These are phyloP conservation scores for Suillus placidus DNA, from an alignment of 768 basidiomycete genomes.

Conservation along the genomic window DNA sequence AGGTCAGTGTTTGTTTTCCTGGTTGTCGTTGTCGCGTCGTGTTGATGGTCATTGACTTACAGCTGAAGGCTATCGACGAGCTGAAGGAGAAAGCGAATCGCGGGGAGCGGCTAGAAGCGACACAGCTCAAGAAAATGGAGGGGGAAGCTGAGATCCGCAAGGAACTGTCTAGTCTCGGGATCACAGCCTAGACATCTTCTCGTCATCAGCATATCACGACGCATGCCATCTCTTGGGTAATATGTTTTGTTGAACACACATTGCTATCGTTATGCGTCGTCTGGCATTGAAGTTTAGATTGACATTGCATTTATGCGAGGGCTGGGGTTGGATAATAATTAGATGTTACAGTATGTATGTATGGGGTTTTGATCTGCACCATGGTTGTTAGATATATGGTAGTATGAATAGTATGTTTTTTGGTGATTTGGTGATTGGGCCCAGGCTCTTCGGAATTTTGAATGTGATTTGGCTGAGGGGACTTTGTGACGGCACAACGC, in stretches of 20 bases:
- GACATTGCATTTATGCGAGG: background rate
- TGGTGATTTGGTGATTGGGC: too few species aligned
- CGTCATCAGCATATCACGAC: background rate
- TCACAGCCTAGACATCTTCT: constrained; percentile 18
- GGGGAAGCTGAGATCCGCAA: constrained; percentile 82
- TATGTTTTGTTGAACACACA: constrained; percentile 5
- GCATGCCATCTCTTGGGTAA: background rate
- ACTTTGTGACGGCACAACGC: too few species aligned
- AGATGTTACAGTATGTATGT: constrained; percentile 7
- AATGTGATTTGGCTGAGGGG: too few species aligned
- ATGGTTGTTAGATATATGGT: constrained; percentile 1
- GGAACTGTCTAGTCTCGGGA: constrained; percentile 60
- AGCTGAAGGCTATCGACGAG: constrained; percentile 99
- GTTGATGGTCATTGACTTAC: constrained; percentile 13
- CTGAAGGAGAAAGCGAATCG: constrained; percentile 89
- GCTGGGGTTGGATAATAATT: constrained; percentile 6
- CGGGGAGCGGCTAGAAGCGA: constrained; percentile 91
- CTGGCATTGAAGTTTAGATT: background rate
- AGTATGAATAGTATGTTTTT: constrained; percentile 24
- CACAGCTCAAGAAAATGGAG: constrained; percentile 97
- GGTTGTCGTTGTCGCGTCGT: constrained; percentile 8
- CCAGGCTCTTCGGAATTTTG: background rate
- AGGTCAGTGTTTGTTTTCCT: constrained; percentile 52
- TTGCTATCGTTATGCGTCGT: constrained; percentile 3
- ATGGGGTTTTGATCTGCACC: constrained; percentile 1